A percentile compares a stretch with the other conserved stretches of the same genome.
These are phyloP conservation scores for Stentor roeselii DNA, from an alignment of 73 alveolate species.

Conservation along the genomic window DNA sequence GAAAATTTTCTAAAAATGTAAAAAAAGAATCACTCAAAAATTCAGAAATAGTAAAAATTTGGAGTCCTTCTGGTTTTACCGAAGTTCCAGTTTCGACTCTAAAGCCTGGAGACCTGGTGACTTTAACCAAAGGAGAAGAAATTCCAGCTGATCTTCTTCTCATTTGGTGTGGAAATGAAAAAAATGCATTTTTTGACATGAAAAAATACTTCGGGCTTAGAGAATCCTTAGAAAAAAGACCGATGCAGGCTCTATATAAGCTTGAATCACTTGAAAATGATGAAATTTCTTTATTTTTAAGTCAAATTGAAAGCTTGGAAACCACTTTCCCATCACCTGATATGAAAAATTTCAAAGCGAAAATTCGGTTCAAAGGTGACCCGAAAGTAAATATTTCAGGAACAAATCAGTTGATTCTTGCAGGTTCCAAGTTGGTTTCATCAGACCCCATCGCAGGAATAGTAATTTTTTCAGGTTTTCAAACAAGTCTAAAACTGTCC, in stretches of 20 bases:
- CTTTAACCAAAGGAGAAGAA: background rate
- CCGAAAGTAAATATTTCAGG: conserved; percentile 44
- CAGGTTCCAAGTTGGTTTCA: conserved; percentile 55
- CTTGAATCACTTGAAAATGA: background rate
- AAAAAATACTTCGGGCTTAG: background rate
- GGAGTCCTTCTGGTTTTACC: no score
- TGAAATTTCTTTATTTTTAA: no score
- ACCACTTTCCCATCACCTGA: conserved; percentile 38
- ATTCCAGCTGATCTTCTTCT: background rate
- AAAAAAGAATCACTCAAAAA: no score
- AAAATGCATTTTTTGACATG: background rate
- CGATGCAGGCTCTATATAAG: no score
- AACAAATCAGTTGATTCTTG: background rate
- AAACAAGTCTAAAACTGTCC: conserved; percentile 52
- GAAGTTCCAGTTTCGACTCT: no score
- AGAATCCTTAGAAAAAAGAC: background rate
- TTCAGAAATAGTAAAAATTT: no score
- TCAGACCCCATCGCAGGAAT: conserved; percentile 67
- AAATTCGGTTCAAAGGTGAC: conserved; percentile 38
- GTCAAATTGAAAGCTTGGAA: background rate
- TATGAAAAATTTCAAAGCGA: conserved; percentile 61
- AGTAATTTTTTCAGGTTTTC: conserved; percentile 64
- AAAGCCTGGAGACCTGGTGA: background rate
- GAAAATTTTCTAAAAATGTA: no score
- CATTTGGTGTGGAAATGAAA: background rate